Base-by-base conservation (phyloP, 1,284 basidiomycete genomes). In the Ustanciosporium gigantosporum region DNA sequence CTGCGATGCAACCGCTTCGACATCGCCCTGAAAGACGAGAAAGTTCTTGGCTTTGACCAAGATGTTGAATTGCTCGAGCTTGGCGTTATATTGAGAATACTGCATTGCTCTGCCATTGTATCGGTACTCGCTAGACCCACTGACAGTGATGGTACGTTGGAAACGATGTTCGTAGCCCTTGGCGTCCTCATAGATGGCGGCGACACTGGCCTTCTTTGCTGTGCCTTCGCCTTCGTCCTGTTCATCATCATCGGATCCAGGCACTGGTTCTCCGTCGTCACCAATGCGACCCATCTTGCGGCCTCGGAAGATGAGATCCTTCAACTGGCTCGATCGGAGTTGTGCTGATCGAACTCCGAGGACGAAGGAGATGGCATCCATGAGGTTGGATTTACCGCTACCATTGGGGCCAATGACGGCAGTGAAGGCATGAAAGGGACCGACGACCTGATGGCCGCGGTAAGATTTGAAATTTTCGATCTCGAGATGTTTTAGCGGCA, bases 311-410 rank as follows among this genome's bases (percentile, higher is more conserved):
- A 99, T 89, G 35, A 98, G 83, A 78, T 98, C 95, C 70, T 89
- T 91, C 25, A 98, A 83, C 71, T 97, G 92, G 40, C 89, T 90
- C 69, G 89, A 91, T 36, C 95, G 85, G 19, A 99, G 83, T 69
- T 97, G 91, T 1, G 88, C 88, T 46, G 89, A 91, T 81, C 93
- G 91, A 37, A 98, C 89, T 24, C 95, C 94, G 8, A 99, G 86
- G 5, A 98, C 95, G 77, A 98, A 98, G 3, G 95, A 98, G 68
- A 99, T 96, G 46, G 95, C 95, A 78, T 99, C 95, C 95, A 98
- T 98, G 59, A 98, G 85, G 78, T 99, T 99, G 25, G 91, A 94
- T 79, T 99, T 98, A 62, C 95, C 95, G 3, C 93, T 92, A 49
- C 95, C 95, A 87, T 99, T 98, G 35, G 95, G 94, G 20, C 95